Evolutionary conservation across 371 early-diverging fungal species (phyloP).

Genomic region (Mortierella sp.): DNA sequence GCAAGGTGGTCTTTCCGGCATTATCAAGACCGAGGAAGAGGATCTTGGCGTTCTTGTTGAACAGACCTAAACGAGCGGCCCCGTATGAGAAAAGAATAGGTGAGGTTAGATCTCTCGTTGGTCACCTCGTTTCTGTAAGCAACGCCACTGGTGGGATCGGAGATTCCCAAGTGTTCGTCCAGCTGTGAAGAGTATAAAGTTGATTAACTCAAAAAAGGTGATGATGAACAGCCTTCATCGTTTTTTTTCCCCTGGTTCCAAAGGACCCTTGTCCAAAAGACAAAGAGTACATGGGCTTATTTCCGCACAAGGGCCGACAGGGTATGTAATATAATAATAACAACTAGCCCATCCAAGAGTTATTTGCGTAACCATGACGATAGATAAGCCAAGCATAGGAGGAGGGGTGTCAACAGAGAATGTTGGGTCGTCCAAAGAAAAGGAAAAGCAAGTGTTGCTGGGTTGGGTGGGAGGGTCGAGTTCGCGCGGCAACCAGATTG

Average conservation of each 20-base stretch:
- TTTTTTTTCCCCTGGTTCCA: not conserved
- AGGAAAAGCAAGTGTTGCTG: not conserved
- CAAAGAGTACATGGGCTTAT: not conserved
- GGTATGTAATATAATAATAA: not conserved
- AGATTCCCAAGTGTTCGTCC: not conserved
- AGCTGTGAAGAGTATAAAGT: not conserved
- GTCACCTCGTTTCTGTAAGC: not conserved
- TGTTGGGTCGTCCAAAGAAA: not conserved
- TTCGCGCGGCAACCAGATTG: slow-evolving; percentile 5
- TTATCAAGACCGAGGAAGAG: slow-evolving; percentile 99
- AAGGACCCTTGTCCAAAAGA: not conserved
- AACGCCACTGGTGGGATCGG: not conserved
- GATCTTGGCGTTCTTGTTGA: slow-evolving; percentile 99
- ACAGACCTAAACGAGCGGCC: slow-evolving; percentile 77
- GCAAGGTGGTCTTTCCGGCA: slow-evolving; percentile 99
- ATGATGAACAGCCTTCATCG: not conserved
- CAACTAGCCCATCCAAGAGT: not conserved
- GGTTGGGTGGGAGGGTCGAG: not conserved
- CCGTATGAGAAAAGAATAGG: not conserved
- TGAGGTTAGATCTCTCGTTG: not conserved
- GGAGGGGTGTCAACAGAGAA: not conserved
- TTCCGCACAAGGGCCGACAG: not conserved
- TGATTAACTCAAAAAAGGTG: not conserved
- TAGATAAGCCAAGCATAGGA: not conserved
- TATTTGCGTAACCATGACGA: slow-evolving; percentile 9